phyloP scores from a whole-genome alignment of 768 basidiomycete species.

The Dictyophora rubrovolvata region DNA sequence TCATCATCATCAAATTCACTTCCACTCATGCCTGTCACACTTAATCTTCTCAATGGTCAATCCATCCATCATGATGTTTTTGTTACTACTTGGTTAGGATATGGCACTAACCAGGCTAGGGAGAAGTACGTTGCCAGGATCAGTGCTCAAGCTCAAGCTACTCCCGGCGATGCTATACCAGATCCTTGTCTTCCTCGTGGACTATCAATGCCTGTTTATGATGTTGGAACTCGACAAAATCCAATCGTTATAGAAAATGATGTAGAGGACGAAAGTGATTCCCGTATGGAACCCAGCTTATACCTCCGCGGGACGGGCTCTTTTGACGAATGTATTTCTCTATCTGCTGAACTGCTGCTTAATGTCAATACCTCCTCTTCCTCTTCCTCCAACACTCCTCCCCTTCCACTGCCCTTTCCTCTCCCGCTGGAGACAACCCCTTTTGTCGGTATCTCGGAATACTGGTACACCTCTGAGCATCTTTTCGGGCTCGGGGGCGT shows the following conservation, averaged over 20 bases:
- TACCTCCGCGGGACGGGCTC: slow-evolving; percentile 80
- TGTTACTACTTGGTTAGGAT: slow-evolving; percentile 97
- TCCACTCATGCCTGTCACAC: slow-evolving; percentile 66
- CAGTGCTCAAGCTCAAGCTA: slow-evolving; percentile 8
- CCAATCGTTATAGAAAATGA: slow-evolving; percentile 31
- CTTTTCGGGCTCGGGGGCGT: slow-evolving; percentile 90
- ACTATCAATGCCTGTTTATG: slow-evolving; percentile 45
- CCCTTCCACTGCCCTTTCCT: slow-evolving; percentile 89
- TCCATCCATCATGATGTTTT: slow-evolving; percentile 90
- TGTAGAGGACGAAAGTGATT: neutral
- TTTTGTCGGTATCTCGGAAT: slow-evolving; percentile 97
- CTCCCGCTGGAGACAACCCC: slow-evolving; percentile 60
- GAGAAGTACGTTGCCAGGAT: slow-evolving; percentile 72
- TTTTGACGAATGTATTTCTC: slow-evolving; percentile 71
- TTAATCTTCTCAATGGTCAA: slow-evolving; percentile 74
- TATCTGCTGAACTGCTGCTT: slow-evolving; percentile 71
- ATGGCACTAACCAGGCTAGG: slow-evolving; percentile 94
- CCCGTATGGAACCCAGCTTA: slow-evolving; percentile 32
- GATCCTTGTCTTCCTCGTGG: slow-evolving; percentile 89
- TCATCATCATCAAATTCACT: slow-evolving; percentile 32
- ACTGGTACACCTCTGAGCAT: slow-evolving; percentile 99
- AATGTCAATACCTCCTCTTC: slow-evolving; percentile 72
- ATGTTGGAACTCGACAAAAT: slow-evolving; percentile 8
- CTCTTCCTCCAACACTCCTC: slow-evolving; percentile 94
- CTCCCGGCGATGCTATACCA: slow-evolving; percentile 28